Evolutionary conservation across 495 filamentous ascomycete species (phyloP).

Genomic region (Opeltia flavorubescens): DNA sequence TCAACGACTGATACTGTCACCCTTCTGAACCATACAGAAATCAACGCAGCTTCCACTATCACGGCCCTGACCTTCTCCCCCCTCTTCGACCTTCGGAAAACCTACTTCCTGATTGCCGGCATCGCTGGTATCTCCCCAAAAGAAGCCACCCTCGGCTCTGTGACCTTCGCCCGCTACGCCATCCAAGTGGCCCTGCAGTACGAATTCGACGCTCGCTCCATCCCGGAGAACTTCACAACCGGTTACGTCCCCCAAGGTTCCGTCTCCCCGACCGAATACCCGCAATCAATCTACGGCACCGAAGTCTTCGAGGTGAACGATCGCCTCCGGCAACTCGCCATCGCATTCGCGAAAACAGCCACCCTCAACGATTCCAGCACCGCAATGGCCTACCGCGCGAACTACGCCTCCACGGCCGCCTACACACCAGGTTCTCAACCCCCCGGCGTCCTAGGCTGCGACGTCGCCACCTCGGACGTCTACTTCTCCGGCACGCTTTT

Average conservation of each 20-base stretch:
- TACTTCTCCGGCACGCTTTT: conserved; percentile 54
- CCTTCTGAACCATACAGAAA: conserved; percentile 29
- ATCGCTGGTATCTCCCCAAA: conserved; percentile 63
- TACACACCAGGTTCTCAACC: conserved; percentile 37
- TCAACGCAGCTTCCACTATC: conserved; percentile 58
- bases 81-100: conserved; percentile 49
- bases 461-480: conserved; percentile 56
- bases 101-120: conserved; percentile 59
- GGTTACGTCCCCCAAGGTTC: conserved; percentile 51
- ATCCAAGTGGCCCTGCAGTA: conserved; percentile 63
- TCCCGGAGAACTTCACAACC: conserved; percentile 47
- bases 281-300: conserved; percentile 52
- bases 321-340: conserved; percentile 41
- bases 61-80: conserved; percentile 41
- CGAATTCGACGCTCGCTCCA: conserved; percentile 59
- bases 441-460: conserved; percentile 50
- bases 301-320: conserved; percentile 65
- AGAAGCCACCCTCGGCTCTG: conserved; percentile 43
- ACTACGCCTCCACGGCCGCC: conserved; percentile 31
- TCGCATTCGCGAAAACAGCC: conserved; percentile 38
- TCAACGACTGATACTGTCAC: not conserved
- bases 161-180: conserved; percentile 53
- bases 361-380: conserved; percentile 38
- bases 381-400: conserved; percentile 42
- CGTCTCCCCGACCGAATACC: conserved; percentile 40